phyloP scores from a whole-genome alignment of 2,329 filamentous ascomycete genomes.

The Colletotrichum theobromicola region DNA sequence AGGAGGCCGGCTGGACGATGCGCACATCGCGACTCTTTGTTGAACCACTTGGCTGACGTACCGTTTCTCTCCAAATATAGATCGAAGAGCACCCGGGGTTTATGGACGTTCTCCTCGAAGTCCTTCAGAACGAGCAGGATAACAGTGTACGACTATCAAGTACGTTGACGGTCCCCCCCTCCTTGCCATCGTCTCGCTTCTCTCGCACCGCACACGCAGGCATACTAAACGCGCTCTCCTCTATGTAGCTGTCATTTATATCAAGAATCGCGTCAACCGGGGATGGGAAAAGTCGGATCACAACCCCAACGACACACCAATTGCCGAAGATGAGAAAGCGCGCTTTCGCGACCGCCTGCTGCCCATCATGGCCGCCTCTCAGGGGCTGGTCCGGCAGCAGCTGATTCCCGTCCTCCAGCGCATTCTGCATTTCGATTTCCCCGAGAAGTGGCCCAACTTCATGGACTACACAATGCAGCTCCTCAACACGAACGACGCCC shows the following conservation, averaged over 20 bases:
- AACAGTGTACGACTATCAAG: conserved; percentile 84
- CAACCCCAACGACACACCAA: conserved; percentile 72
- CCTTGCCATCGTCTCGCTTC: not conserved
- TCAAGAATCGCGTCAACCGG: conserved; percentile 96
- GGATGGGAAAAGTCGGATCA: conserved; percentile 86
- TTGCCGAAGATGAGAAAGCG: conserved; percentile 88
- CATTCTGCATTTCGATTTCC: conserved; percentile 95
- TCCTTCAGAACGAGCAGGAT: conserved; percentile 88
- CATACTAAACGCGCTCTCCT: conserved; percentile 19
- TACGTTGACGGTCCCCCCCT: conserved; percentile 52
- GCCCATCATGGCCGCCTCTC: conserved; percentile 83
- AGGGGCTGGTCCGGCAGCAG: conserved; percentile 85
- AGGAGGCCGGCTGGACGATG: not conserved
- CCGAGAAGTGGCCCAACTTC: conserved; percentile 91
- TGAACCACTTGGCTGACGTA: conserved; percentile 16
- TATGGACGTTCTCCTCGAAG: conserved; percentile 86
- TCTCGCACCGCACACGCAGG: not conserved
- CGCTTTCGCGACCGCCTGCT: conserved; percentile 88
- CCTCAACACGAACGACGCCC: conserved; percentile 83
- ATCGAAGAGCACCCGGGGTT: conserved; percentile 92
- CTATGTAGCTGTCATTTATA: conserved; percentile 84
- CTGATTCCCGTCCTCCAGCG: conserved; percentile 94
- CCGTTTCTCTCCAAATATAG: conserved; percentile 49
- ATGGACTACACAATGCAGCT: conserved; percentile 91
- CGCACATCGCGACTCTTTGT: conserved; percentile 13